A percentile compares a stretch with the other conserved stretches of the same genome.
These are phyloP conservation scores for Sclerotinia subarctica DNA, from an alignment of 2,329 filamentous ascomycete genomes.

Conservation along the genomic window DNA sequence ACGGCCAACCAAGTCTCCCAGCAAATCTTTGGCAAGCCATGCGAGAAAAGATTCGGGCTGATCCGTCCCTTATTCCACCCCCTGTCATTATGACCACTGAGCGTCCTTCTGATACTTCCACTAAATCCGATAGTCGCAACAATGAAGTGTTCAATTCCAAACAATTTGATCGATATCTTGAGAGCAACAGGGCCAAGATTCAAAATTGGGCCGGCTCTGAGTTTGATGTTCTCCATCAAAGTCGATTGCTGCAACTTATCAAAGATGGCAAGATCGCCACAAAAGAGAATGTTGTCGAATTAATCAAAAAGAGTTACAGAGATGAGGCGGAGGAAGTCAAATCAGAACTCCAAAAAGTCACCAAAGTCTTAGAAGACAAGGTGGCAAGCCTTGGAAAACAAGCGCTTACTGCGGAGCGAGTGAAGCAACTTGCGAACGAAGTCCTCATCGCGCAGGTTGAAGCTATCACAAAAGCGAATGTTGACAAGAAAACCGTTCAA, in stretches of 20 bases:
- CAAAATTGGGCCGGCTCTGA: conserved; percentile 22
- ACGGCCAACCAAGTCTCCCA: conserved; percentile 54
- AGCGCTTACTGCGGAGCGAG: conserved; percentile 22
- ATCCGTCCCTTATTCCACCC: conserved; percentile 5
- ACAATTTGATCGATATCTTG: conserved; percentile 21
- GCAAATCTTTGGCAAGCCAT: conserved; percentile 66
- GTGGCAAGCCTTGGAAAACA: conserved; percentile 25
- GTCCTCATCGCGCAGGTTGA: conserved; percentile 31
- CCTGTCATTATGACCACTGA: neutral
- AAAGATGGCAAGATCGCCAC: conserved; percentile 28
- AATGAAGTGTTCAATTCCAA: neutral
- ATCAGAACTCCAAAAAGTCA: conserved; percentile 25
- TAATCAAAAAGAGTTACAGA: conserved; percentile 81
- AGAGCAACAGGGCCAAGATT: conserved; percentile 20
- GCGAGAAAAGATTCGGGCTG: conserved; percentile 51
- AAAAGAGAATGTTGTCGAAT: conserved; percentile 66
- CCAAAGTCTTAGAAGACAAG: conserved; percentile 25
- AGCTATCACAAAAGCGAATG: conserved; percentile 31
- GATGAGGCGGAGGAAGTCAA: conserved; percentile 22
- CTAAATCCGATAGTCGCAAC: neutral
- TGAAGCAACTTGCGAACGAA: conserved; percentile 26
- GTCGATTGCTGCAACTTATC: conserved; percentile 20
- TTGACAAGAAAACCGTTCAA: conserved; percentile 26
- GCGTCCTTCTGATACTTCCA: neutral
- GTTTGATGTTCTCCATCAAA: conserved; percentile 27